These are phyloP conservation scores for Fusarium brachygibbosum DNA, from an alignment of 2,329 filamentous ascomycete species.

Conservation along the genomic window DNA sequence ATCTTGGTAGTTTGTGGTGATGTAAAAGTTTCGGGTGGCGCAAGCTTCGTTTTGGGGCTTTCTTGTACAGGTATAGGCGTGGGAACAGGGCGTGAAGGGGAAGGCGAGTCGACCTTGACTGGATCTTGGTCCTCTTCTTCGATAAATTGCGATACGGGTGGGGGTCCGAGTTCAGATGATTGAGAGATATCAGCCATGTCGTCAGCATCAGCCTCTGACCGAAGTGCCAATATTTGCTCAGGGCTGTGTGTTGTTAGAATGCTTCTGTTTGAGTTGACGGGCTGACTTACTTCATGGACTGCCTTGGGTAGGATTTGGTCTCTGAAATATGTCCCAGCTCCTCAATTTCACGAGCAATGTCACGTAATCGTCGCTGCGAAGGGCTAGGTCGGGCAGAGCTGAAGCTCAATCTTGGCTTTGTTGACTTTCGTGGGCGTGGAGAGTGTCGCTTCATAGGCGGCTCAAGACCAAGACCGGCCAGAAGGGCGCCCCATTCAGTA, in stretches of 20 bases:
- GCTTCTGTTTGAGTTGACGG: not conserved
- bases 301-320: constrained; percentile 75
- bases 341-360: constrained; percentile 69
- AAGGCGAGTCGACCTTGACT: constrained; percentile 66
- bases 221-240: constrained; percentile 73
- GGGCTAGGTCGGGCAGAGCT: constrained; percentile 60
- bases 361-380: constrained; percentile 68
- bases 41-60: constrained; percentile 48
- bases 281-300: constrained; percentile 75
- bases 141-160: constrained; percentile 70
- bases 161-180: constrained; percentile 77
- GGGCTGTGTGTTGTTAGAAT: constrained; percentile 60
- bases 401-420: constrained; percentile 59
- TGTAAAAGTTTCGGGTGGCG: constrained; percentile 51
- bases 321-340: constrained; percentile 72
- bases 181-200: constrained; percentile 66
- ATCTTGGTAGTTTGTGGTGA: constrained; percentile 49
- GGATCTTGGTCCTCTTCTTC: constrained; percentile 68
- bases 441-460: constrained; percentile 66
- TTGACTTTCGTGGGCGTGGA: constrained; percentile 57
- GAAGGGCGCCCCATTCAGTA: constrained; percentile 75
- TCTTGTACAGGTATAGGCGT: constrained; percentile 24
- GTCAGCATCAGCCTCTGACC: constrained; percentile 61
- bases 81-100: constrained; percentile 38
- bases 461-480: constrained; percentile 74